phyloP scores from a whole-genome alignment of 2,329 filamentous ascomycete species.

The Fusarium sp. region DNA sequence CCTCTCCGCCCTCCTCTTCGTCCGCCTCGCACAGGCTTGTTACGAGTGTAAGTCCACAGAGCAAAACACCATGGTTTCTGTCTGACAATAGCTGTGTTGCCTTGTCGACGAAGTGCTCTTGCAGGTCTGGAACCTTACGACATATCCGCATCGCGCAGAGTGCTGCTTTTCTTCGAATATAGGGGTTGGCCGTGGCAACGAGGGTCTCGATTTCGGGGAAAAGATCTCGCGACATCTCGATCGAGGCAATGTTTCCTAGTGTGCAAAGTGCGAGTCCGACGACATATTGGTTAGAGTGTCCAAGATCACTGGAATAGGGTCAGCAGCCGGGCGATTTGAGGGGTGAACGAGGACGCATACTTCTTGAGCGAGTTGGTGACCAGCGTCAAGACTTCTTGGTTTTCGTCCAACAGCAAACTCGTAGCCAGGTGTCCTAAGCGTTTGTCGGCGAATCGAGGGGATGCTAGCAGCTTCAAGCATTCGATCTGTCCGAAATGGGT shows the following conservation, averaged over 20 bases:
- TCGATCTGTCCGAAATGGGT: constrained; percentile 99
- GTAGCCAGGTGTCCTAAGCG: constrained; percentile 95
- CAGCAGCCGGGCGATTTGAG: constrained; percentile 28
- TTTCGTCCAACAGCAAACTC: constrained; percentile 96
- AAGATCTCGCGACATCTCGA: constrained; percentile 98
- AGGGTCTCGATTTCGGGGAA: constrained; percentile 96
- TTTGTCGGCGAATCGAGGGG: constrained; percentile 97
- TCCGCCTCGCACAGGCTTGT: constrained; percentile 95
- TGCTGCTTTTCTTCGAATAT: constrained; percentile 96
- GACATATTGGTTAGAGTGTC: constrained; percentile 98
- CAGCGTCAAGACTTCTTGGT: constrained; percentile 96
- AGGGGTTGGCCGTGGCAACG: constrained; percentile 95
- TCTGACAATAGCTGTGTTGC: constrained; percentile 90
- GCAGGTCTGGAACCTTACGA: constrained; percentile 95
- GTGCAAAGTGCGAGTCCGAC: constrained; percentile 97
- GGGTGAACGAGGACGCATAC: constrained; percentile 64
- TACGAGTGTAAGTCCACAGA: constrained; percentile 92
- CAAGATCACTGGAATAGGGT: constrained; percentile 79
- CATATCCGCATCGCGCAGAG: constrained; percentile 99
- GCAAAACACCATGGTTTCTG: constrained; percentile 93
- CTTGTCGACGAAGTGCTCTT: constrained; percentile 98
- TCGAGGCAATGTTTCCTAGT: constrained; percentile 95
- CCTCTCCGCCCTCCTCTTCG: constrained; percentile 91
- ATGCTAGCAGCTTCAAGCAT: constrained; percentile 96
- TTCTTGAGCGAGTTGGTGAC: constrained; percentile 99